Evolutionary conservation across 192 early-diverging fungal genomes (phyloP).

Genomic region (Coemansia sp.): DNA sequence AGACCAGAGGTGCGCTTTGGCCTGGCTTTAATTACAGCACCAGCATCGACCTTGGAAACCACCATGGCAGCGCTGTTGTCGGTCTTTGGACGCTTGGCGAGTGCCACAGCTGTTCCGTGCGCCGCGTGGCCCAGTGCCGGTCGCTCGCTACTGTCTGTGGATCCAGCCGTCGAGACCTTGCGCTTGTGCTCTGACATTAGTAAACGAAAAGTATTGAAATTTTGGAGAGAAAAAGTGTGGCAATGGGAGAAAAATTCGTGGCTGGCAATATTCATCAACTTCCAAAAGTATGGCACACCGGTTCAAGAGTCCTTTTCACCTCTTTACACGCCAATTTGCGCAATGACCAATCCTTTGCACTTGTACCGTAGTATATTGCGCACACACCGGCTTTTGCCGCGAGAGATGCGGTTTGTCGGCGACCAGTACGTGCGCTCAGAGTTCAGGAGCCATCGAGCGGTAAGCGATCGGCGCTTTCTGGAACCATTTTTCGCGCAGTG

Average conservation of each 20-base stretch:
- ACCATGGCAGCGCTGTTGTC: not conserved
- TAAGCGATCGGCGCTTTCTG: constrained; percentile 37
- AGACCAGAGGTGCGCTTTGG: constrained; percentile 70
- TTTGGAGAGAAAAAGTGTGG: not conserved
- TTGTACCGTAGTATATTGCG: constrained; percentile 43
- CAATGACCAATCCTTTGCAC: constrained; percentile 24
- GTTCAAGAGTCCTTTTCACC: no score
- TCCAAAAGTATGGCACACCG: no score
- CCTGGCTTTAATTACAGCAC: constrained; percentile 23
- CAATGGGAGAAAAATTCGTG: not conserved
- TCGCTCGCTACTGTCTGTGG: constrained; percentile 3
- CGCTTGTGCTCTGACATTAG: constrained; percentile 45
- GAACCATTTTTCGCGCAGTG: constrained; percentile 48
- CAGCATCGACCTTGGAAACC: not conserved
- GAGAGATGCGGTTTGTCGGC: constrained; percentile 50
- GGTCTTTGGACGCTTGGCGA: constrained; percentile 44
- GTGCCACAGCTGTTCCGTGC: constrained; percentile 34
- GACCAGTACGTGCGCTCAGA: constrained; percentile 52
- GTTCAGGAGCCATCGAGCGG: constrained; percentile 42
- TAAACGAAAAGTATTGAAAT: not conserved
- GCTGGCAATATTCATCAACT: no score
- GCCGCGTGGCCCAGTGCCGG: not conserved
- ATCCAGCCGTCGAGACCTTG: constrained; percentile 14
- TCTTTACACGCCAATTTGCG: not conserved
- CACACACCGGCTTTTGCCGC: constrained; percentile 35